phyloP scores from a whole-genome alignment of 2,329 filamentous ascomycete genomes.

The Aspergillus vadensis region DNA sequence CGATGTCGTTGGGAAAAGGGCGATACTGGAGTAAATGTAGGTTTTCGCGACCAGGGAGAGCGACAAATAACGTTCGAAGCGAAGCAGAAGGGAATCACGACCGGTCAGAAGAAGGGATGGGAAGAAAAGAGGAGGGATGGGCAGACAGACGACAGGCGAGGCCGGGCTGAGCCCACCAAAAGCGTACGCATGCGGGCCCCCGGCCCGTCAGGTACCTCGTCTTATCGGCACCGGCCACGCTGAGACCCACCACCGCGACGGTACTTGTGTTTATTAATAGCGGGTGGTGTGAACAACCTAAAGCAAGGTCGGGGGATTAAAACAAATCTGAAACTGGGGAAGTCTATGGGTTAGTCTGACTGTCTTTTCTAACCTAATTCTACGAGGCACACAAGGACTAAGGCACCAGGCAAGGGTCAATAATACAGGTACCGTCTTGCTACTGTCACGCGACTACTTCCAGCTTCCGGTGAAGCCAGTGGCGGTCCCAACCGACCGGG shows the following conservation, averaged over 20 bases:
- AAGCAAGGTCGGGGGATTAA: not conserved
- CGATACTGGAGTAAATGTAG: not conserved
- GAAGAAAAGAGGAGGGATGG: slow-evolving; percentile 18
- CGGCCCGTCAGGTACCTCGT: slow-evolving; percentile 16
- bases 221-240: slow-evolving; percentile 13
- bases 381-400: not conserved
- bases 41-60: not conserved
- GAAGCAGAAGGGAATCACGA: not conserved
- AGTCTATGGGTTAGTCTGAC: not conserved
- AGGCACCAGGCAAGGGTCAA: not conserved
- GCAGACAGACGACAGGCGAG: slow-evolving; percentile 10
- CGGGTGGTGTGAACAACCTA: not conserved
- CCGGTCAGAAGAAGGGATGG: slow-evolving; percentile 5
- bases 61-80: not conserved
- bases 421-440: not conserved
- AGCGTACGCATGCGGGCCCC: slow-evolving; percentile 25
- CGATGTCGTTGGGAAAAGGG: not conserved
- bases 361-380: not conserved
- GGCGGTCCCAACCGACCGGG: not conserved
- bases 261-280: slow-evolving; percentile 3
- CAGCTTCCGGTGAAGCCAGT: not conserved
- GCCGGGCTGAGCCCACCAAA: slow-evolving; percentile 8
- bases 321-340: not conserved
- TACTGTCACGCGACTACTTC: not conserved
- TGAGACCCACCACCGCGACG: slow-evolving; percentile 5